A percentile compares a stretch with the other conserved stretches of the same genome.
Conservation (phyloP, 768 basidiomycete genomes). For the Leccinum rimulosum region DNA sequence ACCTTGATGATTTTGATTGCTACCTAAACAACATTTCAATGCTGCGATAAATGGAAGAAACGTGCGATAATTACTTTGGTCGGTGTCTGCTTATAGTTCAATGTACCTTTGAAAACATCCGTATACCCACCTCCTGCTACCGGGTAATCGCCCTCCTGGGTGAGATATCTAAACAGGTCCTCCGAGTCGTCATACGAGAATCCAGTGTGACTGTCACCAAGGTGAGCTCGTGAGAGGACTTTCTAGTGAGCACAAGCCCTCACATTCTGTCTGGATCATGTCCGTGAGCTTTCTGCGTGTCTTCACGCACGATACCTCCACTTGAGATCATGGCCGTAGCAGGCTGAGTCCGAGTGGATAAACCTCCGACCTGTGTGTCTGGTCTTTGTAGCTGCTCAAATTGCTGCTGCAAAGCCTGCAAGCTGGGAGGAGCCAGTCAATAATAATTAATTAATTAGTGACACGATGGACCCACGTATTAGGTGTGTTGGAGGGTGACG, state of each 20-base stretch:
- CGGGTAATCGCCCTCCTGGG: background rate
- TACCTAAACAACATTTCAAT: background rate
- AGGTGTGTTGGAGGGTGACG: background rate
- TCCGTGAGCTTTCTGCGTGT: background rate
- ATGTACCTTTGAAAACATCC: background rate
- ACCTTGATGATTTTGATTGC: constrained; percentile 5
- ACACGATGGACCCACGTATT: background rate
- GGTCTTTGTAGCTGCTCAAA: background rate
- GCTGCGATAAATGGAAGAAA: background rate
- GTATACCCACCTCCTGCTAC: background rate
- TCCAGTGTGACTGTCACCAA: background rate
- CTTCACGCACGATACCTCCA: background rate
- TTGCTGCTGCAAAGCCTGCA: background rate
- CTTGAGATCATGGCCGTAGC: background rate
- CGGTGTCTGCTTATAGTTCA: background rate
- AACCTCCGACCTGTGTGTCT: background rate
- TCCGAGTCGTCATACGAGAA: background rate
- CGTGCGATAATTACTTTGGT: background rate
- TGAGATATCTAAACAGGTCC: background rate
- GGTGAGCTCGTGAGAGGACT: background rate
- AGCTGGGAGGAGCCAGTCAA: background rate
- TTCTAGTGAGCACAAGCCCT: background rate
- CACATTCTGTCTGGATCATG: background rate
- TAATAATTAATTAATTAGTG: background rate
- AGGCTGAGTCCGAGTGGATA: background rate